Percentiles rank a stretch among this genome's conserved stretches.
Evolutionary conservation across 495 filamentous ascomycete genomes (phyloP).

Genomic region (Hyaloscypha variabilis): DNA sequence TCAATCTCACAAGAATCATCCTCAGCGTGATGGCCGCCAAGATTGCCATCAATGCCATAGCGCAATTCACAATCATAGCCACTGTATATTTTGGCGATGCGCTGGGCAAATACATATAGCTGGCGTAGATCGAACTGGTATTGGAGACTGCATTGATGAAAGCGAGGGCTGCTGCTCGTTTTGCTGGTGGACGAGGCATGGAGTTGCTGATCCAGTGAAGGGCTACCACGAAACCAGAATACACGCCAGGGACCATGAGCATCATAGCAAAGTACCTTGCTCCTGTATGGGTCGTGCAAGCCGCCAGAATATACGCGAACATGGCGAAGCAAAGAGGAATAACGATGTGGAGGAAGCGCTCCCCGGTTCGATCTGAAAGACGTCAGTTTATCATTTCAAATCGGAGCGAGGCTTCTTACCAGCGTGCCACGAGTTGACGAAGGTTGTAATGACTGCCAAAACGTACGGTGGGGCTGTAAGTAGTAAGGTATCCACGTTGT

Average conservation of each 20-base stretch:
- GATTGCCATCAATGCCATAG: conserved; percentile 67
- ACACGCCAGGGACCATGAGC: conserved; percentile 72
- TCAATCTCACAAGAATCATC: conserved; percentile 67
- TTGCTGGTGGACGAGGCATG: conserved; percentile 80
- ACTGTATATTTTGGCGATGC: conserved; percentile 55
- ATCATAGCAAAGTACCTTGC: conserved; percentile 83
- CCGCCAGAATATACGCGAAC: conserved; percentile 74
- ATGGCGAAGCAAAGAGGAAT: conserved; percentile 70
- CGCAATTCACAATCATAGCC: conserved; percentile 77
- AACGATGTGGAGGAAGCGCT: conserved; percentile 78
- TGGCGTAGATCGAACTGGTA: conserved; percentile 71
- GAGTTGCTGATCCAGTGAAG: conserved; percentile 81
- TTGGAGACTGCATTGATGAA: conserved; percentile 84
- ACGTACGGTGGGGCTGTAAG: conserved; percentile 79
- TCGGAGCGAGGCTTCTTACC: conserved; percentile 1
- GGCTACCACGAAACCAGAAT: conserved; percentile 71
- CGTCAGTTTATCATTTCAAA: neutral
- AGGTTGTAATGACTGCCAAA: conserved; percentile 69
- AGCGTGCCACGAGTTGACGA: conserved; percentile 75
- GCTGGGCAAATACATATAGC: conserved; percentile 65
- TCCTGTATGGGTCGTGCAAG: conserved; percentile 61
- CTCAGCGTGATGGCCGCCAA: conserved; percentile 64
- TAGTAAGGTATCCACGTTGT: conserved; percentile 68
- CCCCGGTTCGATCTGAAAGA: conserved; percentile 66
- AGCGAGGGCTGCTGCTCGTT: conserved; percentile 80